Percentiles rank a stretch among this genome's conserved stretches.
phyloP scores from a whole-genome alignment of 208 protist species.

The Trichomonas vaginalis region DNA sequence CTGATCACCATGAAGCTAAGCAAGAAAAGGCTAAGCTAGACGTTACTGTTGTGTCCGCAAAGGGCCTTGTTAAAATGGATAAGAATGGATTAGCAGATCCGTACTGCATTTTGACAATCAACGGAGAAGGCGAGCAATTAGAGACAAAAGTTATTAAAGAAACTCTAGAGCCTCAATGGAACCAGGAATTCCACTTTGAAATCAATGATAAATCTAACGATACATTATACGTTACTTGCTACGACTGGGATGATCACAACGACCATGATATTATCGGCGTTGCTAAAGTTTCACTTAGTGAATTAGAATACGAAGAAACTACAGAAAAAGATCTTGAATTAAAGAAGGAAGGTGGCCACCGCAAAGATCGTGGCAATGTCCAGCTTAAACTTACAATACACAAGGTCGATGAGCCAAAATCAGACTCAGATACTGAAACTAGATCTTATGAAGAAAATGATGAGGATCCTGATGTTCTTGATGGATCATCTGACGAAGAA shows the following conservation, averaged over 20 bases:
- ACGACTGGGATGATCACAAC: background rate
- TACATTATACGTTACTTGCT: background rate
- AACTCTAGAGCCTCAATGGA: background rate
- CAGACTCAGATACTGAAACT: too few relatives aligned
- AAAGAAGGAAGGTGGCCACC: background rate
- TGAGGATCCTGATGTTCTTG: too few relatives aligned
- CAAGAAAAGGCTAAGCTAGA: background rate
- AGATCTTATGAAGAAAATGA: too few relatives aligned
- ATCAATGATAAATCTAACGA: background rate
- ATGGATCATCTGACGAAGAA: too few relatives aligned
- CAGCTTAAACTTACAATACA: background rate
- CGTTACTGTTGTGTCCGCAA: background rate
- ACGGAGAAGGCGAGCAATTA: background rate
- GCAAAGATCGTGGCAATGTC: background rate
- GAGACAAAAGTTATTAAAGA: background rate
- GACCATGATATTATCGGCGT: background rate
- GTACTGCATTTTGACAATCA: background rate
- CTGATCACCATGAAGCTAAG: background rate
- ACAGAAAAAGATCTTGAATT: background rate
- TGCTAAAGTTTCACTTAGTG: background rate
- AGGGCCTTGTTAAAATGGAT: background rate
- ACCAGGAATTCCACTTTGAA: background rate
- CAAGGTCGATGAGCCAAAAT: too few relatives aligned
- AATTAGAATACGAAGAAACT: background rate
- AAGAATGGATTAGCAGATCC: background rate